These are phyloP conservation scores for Neurospora sp. DNA, from an alignment of 495 filamentous ascomycete genomes.

Conservation along the genomic window DNA sequence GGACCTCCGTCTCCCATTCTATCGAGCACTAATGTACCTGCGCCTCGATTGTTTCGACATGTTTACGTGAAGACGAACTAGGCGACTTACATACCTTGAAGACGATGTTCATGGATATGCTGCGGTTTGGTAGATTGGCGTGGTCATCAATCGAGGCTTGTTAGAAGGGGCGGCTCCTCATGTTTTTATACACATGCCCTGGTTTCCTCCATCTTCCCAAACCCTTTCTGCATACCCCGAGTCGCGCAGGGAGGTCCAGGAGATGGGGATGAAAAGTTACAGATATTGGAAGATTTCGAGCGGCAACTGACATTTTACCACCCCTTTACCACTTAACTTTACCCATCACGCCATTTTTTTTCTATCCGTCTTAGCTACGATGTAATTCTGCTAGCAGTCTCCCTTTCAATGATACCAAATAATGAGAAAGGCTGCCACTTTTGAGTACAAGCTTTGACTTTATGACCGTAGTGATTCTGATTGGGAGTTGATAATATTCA, in stretches of 20 bases:
- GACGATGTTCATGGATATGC: slow-evolving; percentile 12
- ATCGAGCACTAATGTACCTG: background rate
- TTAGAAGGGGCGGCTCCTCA: background rate
- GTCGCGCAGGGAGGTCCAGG: background rate
- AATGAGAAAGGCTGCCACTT: slow-evolving; percentile 30
- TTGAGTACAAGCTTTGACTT: background rate
- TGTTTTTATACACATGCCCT: background rate
- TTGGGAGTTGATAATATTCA: background rate
- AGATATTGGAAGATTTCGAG: background rate
- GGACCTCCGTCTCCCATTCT: background rate
- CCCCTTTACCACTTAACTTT: slow-evolving; percentile 1
- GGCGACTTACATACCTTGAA: slow-evolving; percentile 1
- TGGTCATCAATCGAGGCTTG: background rate
- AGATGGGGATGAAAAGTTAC: background rate
- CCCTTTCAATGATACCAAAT: slow-evolving; percentile 34
- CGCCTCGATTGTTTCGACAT: background rate
- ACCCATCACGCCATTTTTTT: slow-evolving; percentile 11
- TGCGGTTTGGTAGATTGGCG: background rate
- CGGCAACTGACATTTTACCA: background rate
- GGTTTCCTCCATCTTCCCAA: background rate
- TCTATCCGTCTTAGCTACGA: slow-evolving; percentile 25
- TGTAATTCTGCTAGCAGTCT: slow-evolving; percentile 32
- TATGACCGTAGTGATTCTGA: background rate
- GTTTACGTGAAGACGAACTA: background rate
- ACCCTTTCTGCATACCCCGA: background rate